Conservation (phyloP, 2,329 filamentous ascomycete genomes). For the Aspergillus clavatus region DNA sequence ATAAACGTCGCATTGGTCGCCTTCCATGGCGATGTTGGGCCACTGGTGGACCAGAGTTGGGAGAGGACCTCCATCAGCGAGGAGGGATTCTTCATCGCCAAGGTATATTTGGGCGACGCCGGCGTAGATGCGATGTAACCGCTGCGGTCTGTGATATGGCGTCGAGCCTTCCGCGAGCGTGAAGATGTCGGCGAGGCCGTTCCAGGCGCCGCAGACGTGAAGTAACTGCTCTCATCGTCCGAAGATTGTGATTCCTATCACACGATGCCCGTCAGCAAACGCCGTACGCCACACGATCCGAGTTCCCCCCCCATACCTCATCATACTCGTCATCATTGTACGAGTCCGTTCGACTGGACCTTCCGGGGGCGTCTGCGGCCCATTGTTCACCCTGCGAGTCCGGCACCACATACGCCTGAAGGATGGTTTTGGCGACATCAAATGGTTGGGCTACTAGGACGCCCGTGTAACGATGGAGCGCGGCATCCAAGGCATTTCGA, state of each 20-base stretch:
- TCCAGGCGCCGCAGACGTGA: conserved; percentile 58
- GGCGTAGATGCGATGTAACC: conserved; percentile 41
- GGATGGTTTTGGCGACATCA: conserved; percentile 88
- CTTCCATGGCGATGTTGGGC: conserved; percentile 91
- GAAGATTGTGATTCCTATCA: conserved; percentile 42
- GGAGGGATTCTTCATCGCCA: conserved; percentile 68
- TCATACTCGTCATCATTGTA: conserved; percentile 30
- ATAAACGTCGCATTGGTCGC: conserved; percentile 87
- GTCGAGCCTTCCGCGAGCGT: conserved; percentile 34
- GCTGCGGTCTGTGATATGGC: conserved; percentile 43
- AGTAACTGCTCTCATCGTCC: conserved; percentile 80
- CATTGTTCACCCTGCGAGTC: conserved; percentile 31
- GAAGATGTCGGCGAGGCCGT: conserved; percentile 40
- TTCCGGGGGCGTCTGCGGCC: conserved; percentile 26
- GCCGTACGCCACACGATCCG: neutral
- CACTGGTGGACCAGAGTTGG: conserved; percentile 84
- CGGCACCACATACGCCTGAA: conserved; percentile 65
- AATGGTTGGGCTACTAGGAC: conserved; percentile 91
- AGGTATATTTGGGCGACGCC: conserved; percentile 51
- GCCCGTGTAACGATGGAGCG: conserved; percentile 86
- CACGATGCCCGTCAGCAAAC: conserved; percentile 1
- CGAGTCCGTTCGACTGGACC: conserved; percentile 23
- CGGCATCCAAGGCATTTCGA: conserved; percentile 73
- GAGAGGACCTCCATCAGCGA: conserved; percentile 82
- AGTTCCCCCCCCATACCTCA: neutral